Base-by-base conservation (phyloP, 1,284 basidiomycete genomes). In the Vanrija pseudolonga region DNA sequence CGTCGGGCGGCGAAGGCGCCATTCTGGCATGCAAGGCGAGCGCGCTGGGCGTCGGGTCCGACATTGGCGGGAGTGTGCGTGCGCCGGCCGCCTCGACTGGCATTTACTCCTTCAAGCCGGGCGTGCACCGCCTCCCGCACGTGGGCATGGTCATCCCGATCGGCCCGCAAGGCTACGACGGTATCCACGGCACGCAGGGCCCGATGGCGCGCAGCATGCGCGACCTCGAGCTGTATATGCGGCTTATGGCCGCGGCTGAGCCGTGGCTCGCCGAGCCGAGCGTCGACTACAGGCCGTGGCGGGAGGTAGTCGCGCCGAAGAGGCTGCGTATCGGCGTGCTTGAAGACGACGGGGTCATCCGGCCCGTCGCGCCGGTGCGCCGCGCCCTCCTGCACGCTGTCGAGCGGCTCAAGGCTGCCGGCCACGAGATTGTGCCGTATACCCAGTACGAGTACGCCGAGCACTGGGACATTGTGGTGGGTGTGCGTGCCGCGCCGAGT, bases 1-100 rank as follows among this genome's bases (percentile, higher is more conserved):
- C 65, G 0, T 66, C 61, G 6, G 78, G 78, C 14, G 78, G 78
- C 8, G 77, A 79, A 57, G 77, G 76, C 8, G 77, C 77, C 0
- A 59, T 78, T 9, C 51, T 79, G 7, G 73, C 69, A 1, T 57
- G 71, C 43, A 59, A 61, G 6, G 78, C 74, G 4, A 54, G 51
- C 0, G 48, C 56, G 4, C 45, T 61, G 1, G 59, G 59, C 9
- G 60, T 78, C 12, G 78, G 77, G 2, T 75, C 74, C 17, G 77
- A 79, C 55, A 71, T 78, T 14, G 77, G 78, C 12, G 76, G 76
- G 1, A 65, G 62, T 3, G 55, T 73, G 51, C 66, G 73, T 1
- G 70, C 45, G 14, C 70, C 69, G 9, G 65, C 65, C 3, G 63
- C 68, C 19, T 49, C 65, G n/a, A 65, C 65, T 32, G 76, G 74